Conservation (phyloP, 169 alveolate genomes). For the Theileria luwenshuni region DNA sequence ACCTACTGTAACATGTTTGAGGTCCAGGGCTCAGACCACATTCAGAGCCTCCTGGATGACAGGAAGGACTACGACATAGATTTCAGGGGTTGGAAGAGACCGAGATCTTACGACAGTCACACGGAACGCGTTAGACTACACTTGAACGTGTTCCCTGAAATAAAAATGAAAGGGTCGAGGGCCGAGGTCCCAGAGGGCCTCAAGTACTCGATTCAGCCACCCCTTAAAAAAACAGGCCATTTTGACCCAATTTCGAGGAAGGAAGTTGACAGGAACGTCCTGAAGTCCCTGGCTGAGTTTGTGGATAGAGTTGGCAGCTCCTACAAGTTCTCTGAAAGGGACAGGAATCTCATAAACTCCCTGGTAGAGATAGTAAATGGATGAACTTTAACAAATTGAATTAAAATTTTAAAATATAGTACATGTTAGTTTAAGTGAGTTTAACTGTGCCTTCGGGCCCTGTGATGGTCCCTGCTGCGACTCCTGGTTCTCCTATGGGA, state of each 20-base stretch:
- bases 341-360: conserved; percentile 19
- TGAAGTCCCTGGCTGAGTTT: not conserved
- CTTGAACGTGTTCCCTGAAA: conserved; percentile 16
- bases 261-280: conserved; percentile 6
- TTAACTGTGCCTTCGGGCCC: not conserved
- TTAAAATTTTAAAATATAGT: too few relatives aligned
- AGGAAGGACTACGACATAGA: conserved; percentile 41
- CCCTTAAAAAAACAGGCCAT: conserved; percentile 20
- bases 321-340: conserved; percentile 15
- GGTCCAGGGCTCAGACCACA: conserved; percentile 29
- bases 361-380: not conserved
- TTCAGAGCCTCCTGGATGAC: conserved; percentile 19
- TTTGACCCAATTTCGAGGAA: conserved; percentile 4
- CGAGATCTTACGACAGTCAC: conserved; percentile 10
- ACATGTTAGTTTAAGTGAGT: too few relatives aligned
- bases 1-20: conserved; percentile 33
- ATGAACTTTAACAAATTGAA: not conserved
- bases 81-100: conserved; percentile 64
- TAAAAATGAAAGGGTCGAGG: conserved; percentile 29
- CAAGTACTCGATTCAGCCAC: conserved; percentile 38
- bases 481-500: too few relatives aligned
- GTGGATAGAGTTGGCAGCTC: not conserved
- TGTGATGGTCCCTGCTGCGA: not conserved
- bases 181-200: conserved; percentile 20
- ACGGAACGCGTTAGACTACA: conserved; percentile 16